Base-by-base conservation (phyloP, 2,329 filamentous ascomycete species). In the Cladosporium velox region DNA sequence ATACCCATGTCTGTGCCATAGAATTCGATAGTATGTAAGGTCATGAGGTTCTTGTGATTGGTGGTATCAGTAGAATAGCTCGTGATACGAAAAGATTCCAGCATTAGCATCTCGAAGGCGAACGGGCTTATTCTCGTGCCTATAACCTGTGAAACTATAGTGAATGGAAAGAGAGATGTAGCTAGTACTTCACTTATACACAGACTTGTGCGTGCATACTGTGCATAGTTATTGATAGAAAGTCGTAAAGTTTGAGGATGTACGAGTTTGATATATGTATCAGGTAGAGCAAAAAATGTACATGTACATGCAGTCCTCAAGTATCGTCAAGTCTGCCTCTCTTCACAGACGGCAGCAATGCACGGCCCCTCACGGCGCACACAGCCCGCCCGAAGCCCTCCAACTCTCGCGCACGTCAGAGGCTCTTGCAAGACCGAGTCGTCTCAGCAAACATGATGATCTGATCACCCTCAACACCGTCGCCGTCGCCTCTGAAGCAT, bases 381-480 rank as follows among this genome's bases (percentile, higher is more conserved):
- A 47, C 35, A 59, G 55, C 55, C 55, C 8, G 12, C 51, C 12
- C 38, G 7, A 44, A 44, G n/a, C 52, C 52, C 18, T 30, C 52
- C 52, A 55, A 14, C 28, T 21, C 28, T 55, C 57, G 35, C 35
- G 57, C 41, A 61, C 59, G 59, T 61, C 59, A 52, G 44, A 61
- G 59, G 26, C 38, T 24, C 26, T 49, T 44, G 30, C 32, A 30
- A 55, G 51, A 26, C 47, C 59, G 59, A 62, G 32, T 51, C 58
- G 24, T 14, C 18, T 28, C 49, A 54, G 47, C 47, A 63, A 54
- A 54, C 60, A 63, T 63, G 60, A 63, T 63, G 60, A 55, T 28
- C 49, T 55, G 52, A 55, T 32, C 52, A 41, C 32, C 60, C 28
- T n/a, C 30, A 54, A 21, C 32, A n/a, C 11, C 34, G 34, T 49